phyloP scores from a whole-genome alignment of 148 eudicot genomes.

The Rhododendron kiyosumense region DNA sequence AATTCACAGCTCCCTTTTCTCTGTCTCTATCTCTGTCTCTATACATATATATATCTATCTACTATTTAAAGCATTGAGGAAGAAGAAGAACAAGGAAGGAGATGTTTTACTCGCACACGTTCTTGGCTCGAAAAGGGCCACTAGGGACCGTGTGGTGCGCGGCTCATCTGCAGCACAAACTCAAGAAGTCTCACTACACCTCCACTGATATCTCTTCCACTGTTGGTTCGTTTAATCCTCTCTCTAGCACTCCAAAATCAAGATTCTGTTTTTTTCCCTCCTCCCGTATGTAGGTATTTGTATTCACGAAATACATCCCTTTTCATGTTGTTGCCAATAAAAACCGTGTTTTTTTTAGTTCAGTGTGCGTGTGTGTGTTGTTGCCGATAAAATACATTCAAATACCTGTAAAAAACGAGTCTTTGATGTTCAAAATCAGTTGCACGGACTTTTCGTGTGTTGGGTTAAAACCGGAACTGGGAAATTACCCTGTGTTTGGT shows the following conservation, averaged over 20 bases:
- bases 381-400: background rate
- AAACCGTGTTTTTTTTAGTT: too few relatives aligned
- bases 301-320: background rate
- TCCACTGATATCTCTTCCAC: conserved; percentile 67
- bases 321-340: background rate
- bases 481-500: background rate
- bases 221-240: conserved; percentile 43
- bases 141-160: conserved; percentile 57
- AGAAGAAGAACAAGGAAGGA: background rate
- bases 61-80: background rate
- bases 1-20: background rate
- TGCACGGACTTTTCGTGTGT: background rate
- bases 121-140: conserved; percentile 48
- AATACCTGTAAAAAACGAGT: background rate
- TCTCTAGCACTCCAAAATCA: background rate
- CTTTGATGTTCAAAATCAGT: background rate
- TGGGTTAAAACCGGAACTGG: background rate
- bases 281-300: background rate
- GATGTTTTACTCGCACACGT: conserved; percentile 48
- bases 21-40: background rate
- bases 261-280: background rate
- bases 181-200: conserved; percentile 65
- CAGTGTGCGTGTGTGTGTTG: background rate
- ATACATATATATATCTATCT: background rate
- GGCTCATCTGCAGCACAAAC: conserved; percentile 76